Conservation (phyloP, 768 basidiomycete genomes). For the Boletus pseudopeckii region DNA sequence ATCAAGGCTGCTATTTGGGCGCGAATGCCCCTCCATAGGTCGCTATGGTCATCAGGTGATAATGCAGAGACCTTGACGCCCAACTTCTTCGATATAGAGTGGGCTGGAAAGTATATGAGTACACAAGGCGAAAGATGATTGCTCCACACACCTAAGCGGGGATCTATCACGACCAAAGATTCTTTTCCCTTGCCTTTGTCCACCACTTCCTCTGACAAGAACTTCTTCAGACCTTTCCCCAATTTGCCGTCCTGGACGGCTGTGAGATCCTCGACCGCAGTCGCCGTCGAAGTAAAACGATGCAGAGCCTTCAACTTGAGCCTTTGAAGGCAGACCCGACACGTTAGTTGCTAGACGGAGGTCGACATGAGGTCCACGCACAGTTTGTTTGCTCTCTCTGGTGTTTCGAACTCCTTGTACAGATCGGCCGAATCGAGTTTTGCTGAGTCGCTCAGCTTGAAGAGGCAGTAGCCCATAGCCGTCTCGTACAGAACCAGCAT, state of each 20-base stretch:
- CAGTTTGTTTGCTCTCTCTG: conserved; percentile 90
- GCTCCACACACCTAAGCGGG: conserved; percentile 74
- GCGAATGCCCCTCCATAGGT: conserved; percentile 95
- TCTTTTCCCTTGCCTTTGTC: conserved; percentile 93
- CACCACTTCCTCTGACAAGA: conserved; percentile 80
- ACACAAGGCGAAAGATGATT: not conserved
- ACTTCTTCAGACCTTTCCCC: conserved; percentile 90
- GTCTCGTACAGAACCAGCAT: conserved; percentile 99
- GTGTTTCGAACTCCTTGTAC: conserved; percentile 90
- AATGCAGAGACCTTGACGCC: conserved; percentile 78
- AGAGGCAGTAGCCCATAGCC: conserved; percentile 93
- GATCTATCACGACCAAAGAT: conserved; percentile 79
- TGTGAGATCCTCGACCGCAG: conserved; percentile 95
- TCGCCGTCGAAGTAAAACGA: conserved; percentile 94
- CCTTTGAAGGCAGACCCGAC: conserved; percentile 39
- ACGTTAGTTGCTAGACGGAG: conserved; percentile 8
- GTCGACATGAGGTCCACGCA: conserved; percentile 41
- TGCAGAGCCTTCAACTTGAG: conserved; percentile 94
- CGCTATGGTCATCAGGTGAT: conserved; percentile 55
- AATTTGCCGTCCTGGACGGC: conserved; percentile 90
- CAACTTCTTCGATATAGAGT: conserved; percentile 90
- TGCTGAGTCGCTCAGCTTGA: conserved; percentile 88
- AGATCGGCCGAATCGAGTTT: conserved; percentile 85
- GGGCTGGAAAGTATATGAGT: conserved; percentile 43
- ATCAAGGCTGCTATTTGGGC: conserved; percentile 82